Conservation (phyloP, 2,329 filamentous ascomycete genomes). For the Chaetomiaceae sp. region DNA sequence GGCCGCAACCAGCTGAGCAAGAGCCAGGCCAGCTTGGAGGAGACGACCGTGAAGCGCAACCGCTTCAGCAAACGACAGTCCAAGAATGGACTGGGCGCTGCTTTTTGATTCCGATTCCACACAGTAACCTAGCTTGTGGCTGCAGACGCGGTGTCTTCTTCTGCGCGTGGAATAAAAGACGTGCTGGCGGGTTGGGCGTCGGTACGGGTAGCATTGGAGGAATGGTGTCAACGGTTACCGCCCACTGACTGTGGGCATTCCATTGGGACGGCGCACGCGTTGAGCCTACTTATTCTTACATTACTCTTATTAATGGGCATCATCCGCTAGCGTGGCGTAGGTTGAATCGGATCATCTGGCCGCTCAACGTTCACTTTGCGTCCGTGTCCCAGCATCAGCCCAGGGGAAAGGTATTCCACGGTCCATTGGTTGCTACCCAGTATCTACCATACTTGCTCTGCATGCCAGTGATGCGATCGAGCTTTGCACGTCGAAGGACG, state of each 20-base stretch:
- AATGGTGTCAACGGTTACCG: too few species aligned
- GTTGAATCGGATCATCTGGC: conserved; percentile 12
- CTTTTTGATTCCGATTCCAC: conserved; percentile 46
- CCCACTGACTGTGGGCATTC: too few species aligned
- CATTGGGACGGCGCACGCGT: too few species aligned
- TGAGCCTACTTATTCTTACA: neutral
- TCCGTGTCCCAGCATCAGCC: too few species aligned
- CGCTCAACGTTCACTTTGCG: too few species aligned
- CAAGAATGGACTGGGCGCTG: conserved; percentile 82
- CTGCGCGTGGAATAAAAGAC: neutral
- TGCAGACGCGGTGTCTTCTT: neutral
- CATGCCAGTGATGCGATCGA: too few species aligned
- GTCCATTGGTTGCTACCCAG: too few species aligned
- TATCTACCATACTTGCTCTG: too few species aligned
- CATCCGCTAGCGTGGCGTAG: conserved; percentile 31
- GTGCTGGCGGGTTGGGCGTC: neutral
- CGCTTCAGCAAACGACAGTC: conserved; percentile 89
- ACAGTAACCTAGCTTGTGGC: neutral
- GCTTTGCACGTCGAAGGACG: too few species aligned
- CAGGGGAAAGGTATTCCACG: too few species aligned
- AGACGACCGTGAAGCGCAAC: conserved; percentile 47
- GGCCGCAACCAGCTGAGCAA: conserved; percentile 54
- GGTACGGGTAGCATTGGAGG: neutral
- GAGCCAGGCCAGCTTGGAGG: conserved; percentile 49
- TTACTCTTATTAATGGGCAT: conserved; percentile 27